Conservation (phyloP, 805 yeast genomes). For the Schizosaccharomyces lindneri region DNA sequence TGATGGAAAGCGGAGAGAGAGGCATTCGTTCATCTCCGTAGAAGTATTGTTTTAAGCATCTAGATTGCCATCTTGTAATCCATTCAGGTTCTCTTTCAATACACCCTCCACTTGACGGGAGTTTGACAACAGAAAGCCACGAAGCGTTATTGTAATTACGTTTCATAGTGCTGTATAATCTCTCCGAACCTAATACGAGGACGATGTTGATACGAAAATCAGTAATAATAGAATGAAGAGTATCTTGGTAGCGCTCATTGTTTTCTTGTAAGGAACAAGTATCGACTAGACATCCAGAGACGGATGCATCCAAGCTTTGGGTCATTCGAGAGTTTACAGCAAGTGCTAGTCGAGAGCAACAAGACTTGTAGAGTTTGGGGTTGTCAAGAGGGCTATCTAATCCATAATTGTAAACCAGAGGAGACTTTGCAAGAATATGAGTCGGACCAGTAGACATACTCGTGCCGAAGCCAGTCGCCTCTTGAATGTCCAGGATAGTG, state of each 20-base stretch:
- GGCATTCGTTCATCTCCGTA: slow-evolving; percentile 47
- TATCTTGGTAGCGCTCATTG: slow-evolving; percentile 20
- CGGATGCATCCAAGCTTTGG: slow-evolving; percentile 20
- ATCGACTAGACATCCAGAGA: slow-evolving; percentile 39
- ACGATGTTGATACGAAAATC: slow-evolving; percentile 28
- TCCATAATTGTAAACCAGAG: slow-evolving; percentile 63
- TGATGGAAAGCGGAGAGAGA: slow-evolving; percentile 67
- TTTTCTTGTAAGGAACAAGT: slow-evolving; percentile 39
- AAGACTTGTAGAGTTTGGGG: slow-evolving; percentile 26
- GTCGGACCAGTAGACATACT: slow-evolving; percentile 49
- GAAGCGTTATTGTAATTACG: slow-evolving; percentile 16
- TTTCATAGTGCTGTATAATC: slow-evolving; percentile 36
- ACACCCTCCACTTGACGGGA: slow-evolving; percentile 53
- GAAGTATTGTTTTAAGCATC: slow-evolving; percentile 63
- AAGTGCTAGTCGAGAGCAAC: slow-evolving; percentile 24
- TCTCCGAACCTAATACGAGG: slow-evolving; percentile 54
- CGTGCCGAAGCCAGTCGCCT: slow-evolving; percentile 36
- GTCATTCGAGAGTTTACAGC: slow-evolving; percentile 23
- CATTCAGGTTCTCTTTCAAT: slow-evolving; percentile 49
- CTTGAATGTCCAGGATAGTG: slow-evolving; percentile 54
- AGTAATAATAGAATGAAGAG: slow-evolving; percentile 28
- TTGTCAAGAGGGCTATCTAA: slow-evolving; percentile 35
- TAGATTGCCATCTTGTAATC: slow-evolving; percentile 47
- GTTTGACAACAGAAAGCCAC: slow-evolving; percentile 25
- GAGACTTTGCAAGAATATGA: slow-evolving; percentile 42